Evolutionary conservation across 768 basidiomycete genomes (phyloP).

Genomic region (Megacollybia marginata): DNA sequence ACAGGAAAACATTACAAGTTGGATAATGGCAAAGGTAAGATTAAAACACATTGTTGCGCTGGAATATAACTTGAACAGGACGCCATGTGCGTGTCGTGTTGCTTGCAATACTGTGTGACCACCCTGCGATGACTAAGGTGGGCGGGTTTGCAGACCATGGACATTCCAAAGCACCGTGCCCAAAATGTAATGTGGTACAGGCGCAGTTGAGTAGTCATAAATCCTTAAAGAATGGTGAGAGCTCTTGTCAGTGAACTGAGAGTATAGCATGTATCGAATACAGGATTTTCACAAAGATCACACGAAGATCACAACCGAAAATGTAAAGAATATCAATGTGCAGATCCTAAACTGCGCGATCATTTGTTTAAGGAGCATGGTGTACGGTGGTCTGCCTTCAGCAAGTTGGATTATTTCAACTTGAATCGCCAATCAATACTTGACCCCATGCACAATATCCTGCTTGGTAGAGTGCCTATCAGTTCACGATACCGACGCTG

Average conservation of each 20-base stretch:
- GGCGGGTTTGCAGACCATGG: constrained; percentile 17
- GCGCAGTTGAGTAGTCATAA: constrained; percentile 8
- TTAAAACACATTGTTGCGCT: no score
- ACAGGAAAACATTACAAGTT: constrained; percentile 7
- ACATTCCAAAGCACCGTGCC: constrained; percentile 16
- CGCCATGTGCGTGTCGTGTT: constrained; percentile 14
- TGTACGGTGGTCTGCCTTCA: constrained; percentile 13
- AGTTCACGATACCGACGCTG: no score
- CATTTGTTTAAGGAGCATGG: constrained; percentile 10
- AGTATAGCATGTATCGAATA: no score
- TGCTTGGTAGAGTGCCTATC: constrained; percentile 8
- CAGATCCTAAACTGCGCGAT: background rate
- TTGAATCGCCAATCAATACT: constrained; percentile 9
- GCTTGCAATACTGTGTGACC: constrained; percentile 20
- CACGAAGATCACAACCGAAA: constrained; percentile 7
- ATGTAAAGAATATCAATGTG: constrained; percentile 6
- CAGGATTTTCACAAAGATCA: constrained; percentile 2
- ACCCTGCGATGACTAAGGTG: constrained; percentile 20
- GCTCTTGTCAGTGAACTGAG: no score
- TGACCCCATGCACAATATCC: constrained; percentile 9
- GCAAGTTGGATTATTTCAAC: constrained; percentile 16
- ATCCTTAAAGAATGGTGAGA: constrained; percentile 8
- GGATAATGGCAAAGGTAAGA: no score
- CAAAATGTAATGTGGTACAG: constrained; percentile 14
- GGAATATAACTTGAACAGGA: no score